phyloP scores from a whole-genome alignment of 2,329 filamentous ascomycete genomes.

The Aspergillus fijiensis region DNA sequence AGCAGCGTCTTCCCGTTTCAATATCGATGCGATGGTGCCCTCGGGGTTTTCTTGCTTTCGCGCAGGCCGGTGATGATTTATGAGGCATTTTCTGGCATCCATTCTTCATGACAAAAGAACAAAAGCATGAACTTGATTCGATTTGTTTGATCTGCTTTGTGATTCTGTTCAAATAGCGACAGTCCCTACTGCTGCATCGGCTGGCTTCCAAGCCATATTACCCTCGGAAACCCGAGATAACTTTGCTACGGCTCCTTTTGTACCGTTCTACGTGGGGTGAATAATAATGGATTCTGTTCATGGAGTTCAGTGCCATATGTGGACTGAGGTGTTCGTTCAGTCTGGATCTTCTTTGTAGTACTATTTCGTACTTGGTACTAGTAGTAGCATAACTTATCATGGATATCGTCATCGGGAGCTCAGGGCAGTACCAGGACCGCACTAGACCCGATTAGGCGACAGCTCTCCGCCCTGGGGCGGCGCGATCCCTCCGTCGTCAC shows the following conservation, averaged over 20 bases:
- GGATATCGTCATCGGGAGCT: background rate
- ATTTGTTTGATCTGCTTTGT: background rate
- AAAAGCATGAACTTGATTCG: conserved; percentile 12
- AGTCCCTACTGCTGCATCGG: background rate
- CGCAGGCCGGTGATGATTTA: conserved; percentile 9
- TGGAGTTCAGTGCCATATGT: background rate
- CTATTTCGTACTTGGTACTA: no score
- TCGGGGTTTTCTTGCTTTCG: background rate
- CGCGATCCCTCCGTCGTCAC: conserved; percentile 20
- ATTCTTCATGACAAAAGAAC: conserved; percentile 5
- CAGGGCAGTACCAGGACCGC: background rate
- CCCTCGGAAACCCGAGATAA: no score
- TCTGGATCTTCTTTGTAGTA: no score
- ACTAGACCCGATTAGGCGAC: conserved; percentile 6
- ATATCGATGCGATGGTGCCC: background rate
- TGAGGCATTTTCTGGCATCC: conserved; percentile 6
- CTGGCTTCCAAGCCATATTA: no score
- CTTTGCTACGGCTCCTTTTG: no score
- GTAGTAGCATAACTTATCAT: background rate
- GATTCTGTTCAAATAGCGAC: background rate
- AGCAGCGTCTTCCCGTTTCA: background rate
- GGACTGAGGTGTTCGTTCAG: background rate
- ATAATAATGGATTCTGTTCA: no score
- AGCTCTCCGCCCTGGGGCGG: conserved; percentile 13
- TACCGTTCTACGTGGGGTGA: no score